These are phyloP conservation scores for Erodium moschatum DNA, from an alignment of 441 rosid genomes.

Conservation along the genomic window DNA sequence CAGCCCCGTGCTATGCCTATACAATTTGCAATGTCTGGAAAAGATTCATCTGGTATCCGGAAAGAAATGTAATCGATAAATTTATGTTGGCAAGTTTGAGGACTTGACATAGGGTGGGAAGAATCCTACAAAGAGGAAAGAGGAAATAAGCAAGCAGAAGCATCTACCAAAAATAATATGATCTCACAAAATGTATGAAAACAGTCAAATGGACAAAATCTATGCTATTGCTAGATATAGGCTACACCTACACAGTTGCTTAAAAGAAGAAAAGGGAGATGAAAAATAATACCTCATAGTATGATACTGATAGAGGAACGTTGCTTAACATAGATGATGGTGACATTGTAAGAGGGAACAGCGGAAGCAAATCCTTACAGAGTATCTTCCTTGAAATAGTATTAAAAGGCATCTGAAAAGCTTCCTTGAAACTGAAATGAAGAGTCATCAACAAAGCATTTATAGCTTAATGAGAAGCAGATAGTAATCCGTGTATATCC, in stretches of 20 bases:
- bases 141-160: slow-evolving; percentile 12
- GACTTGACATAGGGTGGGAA: slow-evolving; percentile 27
- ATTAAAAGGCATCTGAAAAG: slow-evolving; percentile 76
- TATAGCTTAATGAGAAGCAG: slow-evolving; percentile 9
- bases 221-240: not conserved
- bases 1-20: slow-evolving; percentile 62
- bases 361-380: slow-evolving; percentile 54
- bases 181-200: not conserved
- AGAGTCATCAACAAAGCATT: slow-evolving; percentile 19
- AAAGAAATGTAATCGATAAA: slow-evolving; percentile 63
- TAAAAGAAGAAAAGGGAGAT: slow-evolving; percentile 1
- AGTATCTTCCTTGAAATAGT: slow-evolving; percentile 64
- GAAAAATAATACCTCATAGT: slow-evolving; percentile 47
- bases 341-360: slow-evolving; percentile 52
- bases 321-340: slow-evolving; percentile 20
- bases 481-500: not conserved
- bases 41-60: slow-evolving; percentile 51
- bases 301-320: slow-evolving; percentile 67
- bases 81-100: slow-evolving; percentile 29
- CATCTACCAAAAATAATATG: not conserved
- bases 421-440: slow-evolving; percentile 66
- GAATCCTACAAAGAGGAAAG: slow-evolving; percentile 32
- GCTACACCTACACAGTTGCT: not conserved
- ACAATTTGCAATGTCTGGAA: slow-evolving; percentile 41
- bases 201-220: not conserved